phyloP scores from a whole-genome alignment of 192 early-diverging fungal species.

The Umbelopsis vinacea region DNA sequence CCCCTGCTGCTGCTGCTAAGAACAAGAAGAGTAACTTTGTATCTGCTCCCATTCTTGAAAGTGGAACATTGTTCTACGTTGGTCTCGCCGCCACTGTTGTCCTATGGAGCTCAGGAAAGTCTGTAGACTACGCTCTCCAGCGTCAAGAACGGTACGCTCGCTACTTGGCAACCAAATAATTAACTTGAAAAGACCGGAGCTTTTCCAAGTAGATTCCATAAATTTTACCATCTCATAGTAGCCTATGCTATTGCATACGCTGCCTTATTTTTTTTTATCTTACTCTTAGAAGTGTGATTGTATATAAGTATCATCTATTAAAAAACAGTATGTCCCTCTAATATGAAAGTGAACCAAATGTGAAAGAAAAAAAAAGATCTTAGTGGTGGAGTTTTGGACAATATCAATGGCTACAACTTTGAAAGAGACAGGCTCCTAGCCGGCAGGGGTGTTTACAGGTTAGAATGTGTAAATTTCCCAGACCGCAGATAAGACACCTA shows the following conservation, averaged over 20 bases:
- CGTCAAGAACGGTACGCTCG: conserved; percentile 31
- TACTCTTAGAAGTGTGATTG: background rate
- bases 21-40: conserved; percentile 18
- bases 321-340: too few species aligned
- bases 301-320: background rate
- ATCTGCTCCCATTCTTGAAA: conserved; percentile 25
- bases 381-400: too few species aligned
- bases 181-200: background rate
- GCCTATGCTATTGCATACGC: too few species aligned
- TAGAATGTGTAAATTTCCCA: too few species aligned
- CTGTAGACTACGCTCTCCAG: conserved; percentile 28
- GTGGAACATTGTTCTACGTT: conserved; percentile 36
- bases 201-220: too few species aligned
- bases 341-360: too few species aligned
- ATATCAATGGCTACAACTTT: too few species aligned
- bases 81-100: conserved; percentile 29
- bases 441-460: too few species aligned
- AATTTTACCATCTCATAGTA: background rate
- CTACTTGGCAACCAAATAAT: conserved; percentile 8
- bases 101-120: conserved; percentile 36
- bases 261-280: conserved; percentile 7
- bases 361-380: too few species aligned
- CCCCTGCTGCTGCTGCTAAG: background rate
- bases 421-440: too few species aligned
- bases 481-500: too few species aligned